Evolutionary conservation across 192 early-diverging fungal genomes (phyloP).

Genomic region (Linnemannia elongata): DNA sequence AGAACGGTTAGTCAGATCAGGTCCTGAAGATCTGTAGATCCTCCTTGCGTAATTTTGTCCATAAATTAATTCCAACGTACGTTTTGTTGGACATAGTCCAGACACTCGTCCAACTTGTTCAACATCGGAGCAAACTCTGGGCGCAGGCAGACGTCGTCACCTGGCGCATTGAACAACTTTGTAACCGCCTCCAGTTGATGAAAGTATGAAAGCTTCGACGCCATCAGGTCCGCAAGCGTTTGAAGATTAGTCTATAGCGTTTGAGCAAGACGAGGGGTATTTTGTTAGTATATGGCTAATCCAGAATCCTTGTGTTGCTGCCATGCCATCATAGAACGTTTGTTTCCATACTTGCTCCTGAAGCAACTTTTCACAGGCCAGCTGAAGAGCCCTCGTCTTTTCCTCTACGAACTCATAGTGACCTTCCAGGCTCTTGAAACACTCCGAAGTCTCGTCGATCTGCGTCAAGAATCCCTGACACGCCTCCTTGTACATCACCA

Average conservation of each 20-base stretch:
- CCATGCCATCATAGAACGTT: not conserved
- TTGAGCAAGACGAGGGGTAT: not conserved
- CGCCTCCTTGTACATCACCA: constrained; percentile 69
- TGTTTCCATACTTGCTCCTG: constrained; percentile 66
- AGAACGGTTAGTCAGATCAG: not conserved
- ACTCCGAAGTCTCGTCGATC: constrained; percentile 65
- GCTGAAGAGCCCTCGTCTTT: constrained; percentile 82
- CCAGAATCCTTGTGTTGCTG: not conserved
- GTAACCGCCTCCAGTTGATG: constrained; percentile 88
- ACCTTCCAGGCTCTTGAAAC: constrained; percentile 74
- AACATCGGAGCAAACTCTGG: constrained; percentile 86
- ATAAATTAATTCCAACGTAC: constrained; percentile 53
- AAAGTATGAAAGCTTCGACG: constrained; percentile 79
- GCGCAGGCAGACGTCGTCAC: constrained; percentile 86
- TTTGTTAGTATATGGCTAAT: not conserved
- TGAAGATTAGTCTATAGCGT: constrained; percentile 67
- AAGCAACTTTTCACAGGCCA: constrained; percentile 85
- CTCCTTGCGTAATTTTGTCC: not conserved
- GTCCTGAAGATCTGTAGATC: too few species aligned
- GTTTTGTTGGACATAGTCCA: constrained; percentile 81
- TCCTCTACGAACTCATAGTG: constrained; percentile 86
- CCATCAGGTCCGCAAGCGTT: constrained; percentile 69
- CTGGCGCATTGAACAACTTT: constrained; percentile 84
- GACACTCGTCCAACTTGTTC: constrained; percentile 79
- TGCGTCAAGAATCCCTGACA: constrained; percentile 77